Conservation (phyloP, 495 filamentous ascomycete species). For the Aspergillus heteromorphus region DNA sequence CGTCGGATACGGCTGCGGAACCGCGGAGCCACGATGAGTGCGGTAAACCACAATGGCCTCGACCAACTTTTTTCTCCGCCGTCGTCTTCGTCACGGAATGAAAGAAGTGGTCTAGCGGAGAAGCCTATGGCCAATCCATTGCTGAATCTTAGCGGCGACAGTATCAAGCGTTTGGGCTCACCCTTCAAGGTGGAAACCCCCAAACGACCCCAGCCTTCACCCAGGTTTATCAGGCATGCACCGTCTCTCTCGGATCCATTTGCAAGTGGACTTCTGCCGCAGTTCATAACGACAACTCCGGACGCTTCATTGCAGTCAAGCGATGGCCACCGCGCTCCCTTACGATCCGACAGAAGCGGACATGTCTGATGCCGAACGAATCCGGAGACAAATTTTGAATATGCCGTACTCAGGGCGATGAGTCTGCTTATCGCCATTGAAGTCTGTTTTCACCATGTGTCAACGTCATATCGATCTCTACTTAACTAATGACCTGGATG, state of each 20-base stretch:
- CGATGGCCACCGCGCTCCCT: slow-evolving; percentile 17
- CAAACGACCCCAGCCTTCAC: slow-evolving; percentile 25
- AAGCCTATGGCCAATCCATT: slow-evolving; percentile 27
- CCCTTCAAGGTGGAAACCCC: slow-evolving; percentile 42
- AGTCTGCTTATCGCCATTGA: not conserved
- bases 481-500: slow-evolving; percentile 31
- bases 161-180: slow-evolving; percentile 46
- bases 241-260: slow-evolving; percentile 43
- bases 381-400: slow-evolving; percentile 42
- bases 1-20: slow-evolving; percentile 47
- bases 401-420: slow-evolving; percentile 34
- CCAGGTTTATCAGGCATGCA: slow-evolving; percentile 29
- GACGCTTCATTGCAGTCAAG: slow-evolving; percentile 1
- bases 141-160: slow-evolving; percentile 31
- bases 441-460: slow-evolving; percentile 8
- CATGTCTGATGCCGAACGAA: slow-evolving; percentile 44
- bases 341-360: slow-evolving; percentile 37
- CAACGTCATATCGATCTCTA: slow-evolving; percentile 3
- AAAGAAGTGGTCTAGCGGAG: slow-evolving; percentile 19
- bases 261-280: slow-evolving; percentile 22
- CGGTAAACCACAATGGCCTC: slow-evolving; percentile 34
- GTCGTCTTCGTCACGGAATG: slow-evolving; percentile 34
- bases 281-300: slow-evolving; percentile 2
- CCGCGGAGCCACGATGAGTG: slow-evolving; percentile 45
- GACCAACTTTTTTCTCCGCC: slow-evolving; percentile 47